Conservation (phyloP, 345 rosid species). For the Gossypium stocksii region DNA sequence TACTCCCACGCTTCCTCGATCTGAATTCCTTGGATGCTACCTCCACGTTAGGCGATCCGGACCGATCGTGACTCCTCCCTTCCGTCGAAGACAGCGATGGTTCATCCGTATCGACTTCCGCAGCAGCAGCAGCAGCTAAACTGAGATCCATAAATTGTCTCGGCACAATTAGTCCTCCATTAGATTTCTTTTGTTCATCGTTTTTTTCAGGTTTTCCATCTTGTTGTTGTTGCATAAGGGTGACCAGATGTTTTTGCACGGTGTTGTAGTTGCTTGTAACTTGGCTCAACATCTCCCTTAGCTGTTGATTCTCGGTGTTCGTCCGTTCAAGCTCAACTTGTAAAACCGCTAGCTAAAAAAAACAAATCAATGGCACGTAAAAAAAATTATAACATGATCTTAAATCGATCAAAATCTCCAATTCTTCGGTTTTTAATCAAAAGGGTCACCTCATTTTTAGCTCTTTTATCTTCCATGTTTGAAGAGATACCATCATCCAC, state of each 20-base stretch:
- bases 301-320: slow-evolving; percentile 47
- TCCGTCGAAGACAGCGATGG: slow-evolving; percentile 45
- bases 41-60: slow-evolving; percentile 36
- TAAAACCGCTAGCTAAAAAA: slow-evolving; percentile 36
- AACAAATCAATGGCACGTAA: neutral
- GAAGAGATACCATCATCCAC: slow-evolving; percentile 59
- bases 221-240: slow-evolving; percentile 29
- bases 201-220: neutral
- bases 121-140: slow-evolving; percentile 19
- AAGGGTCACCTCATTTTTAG: slow-evolving; percentile 42
- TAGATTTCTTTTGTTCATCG: slow-evolving; percentile 20
- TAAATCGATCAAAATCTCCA: neutral
- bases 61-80: slow-evolving; percentile 38
- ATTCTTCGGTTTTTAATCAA: neutral
- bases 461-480: slow-evolving; percentile 42
- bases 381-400: neutral
- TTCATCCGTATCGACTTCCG: slow-evolving; percentile 30
- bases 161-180: slow-evolving; percentile 25
- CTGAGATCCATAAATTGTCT: slow-evolving; percentile 57
- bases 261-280: slow-evolving; percentile 42
- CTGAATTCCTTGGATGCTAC: slow-evolving; percentile 14
- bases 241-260: slow-evolving; percentile 40
- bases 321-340: slow-evolving; percentile 48
- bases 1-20: slow-evolving; percentile 18
- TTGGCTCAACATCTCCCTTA: slow-evolving; percentile 38